These are phyloP conservation scores for Blepharisma stoltei DNA, from an alignment of 73 alveolate genomes.

Conservation along the genomic window DNA sequence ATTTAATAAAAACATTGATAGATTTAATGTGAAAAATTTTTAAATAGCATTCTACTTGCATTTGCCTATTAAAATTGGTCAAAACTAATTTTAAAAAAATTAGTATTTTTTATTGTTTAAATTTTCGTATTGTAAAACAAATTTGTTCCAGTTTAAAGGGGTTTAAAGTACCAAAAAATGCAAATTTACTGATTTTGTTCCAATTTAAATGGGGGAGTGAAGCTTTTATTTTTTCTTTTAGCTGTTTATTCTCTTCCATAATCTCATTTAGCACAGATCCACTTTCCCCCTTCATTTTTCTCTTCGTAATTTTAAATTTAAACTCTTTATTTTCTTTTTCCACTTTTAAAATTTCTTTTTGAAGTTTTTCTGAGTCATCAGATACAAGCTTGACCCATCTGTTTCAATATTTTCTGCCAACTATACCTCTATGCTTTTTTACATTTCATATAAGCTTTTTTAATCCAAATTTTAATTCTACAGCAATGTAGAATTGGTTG, in stretches of 20 bases:
- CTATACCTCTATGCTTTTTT: not conserved
- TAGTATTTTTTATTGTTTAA: no score
- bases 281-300: not conserved
- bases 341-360: not conserved
- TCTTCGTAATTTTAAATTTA: constrained; percentile 19
- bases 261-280: not conserved
- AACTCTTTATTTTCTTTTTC: constrained; percentile 26
- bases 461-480: not conserved
- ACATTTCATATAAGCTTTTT: not conserved
- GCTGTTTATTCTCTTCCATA: not conserved
- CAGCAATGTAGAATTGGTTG: not conserved
- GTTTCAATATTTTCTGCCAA: constrained; percentile 1
- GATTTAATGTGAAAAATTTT: no score
- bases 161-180: no score
- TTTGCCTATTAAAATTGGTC: no score
- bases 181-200: no score
- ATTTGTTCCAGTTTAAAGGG: no score
- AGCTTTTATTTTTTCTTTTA: constrained; percentile 13
- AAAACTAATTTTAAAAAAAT: no score
- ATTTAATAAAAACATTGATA: no score
- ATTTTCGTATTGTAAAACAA: no score
- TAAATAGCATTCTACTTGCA: no score
- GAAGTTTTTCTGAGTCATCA: not conserved
- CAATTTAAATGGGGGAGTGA: no score
- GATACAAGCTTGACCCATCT: not conserved